Conservation (phyloP, 768 basidiomycete genomes). For the Phanerodontia chrysosporium region DNA sequence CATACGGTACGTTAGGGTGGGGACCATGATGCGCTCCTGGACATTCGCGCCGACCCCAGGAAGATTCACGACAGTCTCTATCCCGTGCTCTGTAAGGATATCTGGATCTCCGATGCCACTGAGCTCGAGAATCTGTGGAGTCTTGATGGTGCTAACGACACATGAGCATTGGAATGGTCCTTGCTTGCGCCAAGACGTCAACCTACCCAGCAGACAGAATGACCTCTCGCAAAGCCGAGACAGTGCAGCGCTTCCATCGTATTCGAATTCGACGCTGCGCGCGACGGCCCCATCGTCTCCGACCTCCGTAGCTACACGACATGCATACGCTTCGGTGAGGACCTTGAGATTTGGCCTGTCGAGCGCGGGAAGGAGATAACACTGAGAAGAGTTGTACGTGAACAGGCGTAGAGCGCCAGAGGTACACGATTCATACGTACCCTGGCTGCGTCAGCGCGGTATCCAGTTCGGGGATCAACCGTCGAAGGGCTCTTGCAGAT, state of each 20-base stretch:
- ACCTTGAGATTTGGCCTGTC: neutral
- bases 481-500: neutral
- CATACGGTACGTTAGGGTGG: neutral
- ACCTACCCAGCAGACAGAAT: conserved; percentile 2
- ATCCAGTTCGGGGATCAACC: neutral
- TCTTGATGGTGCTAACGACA: conserved; percentile 41
- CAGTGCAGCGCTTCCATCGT: neutral
- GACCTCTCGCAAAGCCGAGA: neutral
- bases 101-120: conserved; percentile 36
- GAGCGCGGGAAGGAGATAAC: neutral
- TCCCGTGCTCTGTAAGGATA: conserved; percentile 27
- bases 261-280: neutral
- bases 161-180: conserved; percentile 25
- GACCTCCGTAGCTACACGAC: neutral
- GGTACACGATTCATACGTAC: neutral
- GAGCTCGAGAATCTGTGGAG: conserved; percentile 44
- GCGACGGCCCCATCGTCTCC: neutral
- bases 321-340: neutral
- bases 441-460: neutral
- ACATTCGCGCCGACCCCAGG: conserved; percentile 47
- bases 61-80: conserved; percentile 34
- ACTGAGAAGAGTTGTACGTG: neutral
- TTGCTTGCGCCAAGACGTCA: conserved; percentile 31
- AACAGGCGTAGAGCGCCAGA: neutral
- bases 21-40: conserved; percentile 27